Evolutionary conservation across 345 rosid species (phyloP).

Genomic region (Cardamine resedifolia): DNA sequence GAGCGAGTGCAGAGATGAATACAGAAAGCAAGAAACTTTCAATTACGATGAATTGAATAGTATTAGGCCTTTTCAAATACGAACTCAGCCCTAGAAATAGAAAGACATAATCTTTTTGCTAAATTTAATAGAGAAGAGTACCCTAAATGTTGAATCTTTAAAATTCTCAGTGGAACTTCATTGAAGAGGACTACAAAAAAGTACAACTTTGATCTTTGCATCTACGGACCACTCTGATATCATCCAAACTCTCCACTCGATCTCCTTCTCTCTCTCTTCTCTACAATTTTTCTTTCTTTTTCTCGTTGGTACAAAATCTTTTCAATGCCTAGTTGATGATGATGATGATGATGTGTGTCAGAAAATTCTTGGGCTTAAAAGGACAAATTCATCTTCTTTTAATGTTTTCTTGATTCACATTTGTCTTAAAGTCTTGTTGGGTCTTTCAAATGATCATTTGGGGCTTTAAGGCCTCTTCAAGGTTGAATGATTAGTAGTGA

Average conservation of each 20-base stretch:
- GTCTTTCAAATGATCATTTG: constrained; percentile 13
- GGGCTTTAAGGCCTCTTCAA: constrained; percentile 28
- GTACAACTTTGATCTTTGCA: constrained; percentile 24
- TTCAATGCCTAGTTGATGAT: constrained; percentile 35
- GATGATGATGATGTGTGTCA: constrained; percentile 31
- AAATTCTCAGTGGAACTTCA: constrained; percentile 18
- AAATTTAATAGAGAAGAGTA: constrained; percentile 12
- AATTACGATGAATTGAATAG: neutral
- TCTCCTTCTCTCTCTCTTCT: constrained; percentile 8
- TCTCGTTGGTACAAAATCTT: constrained; percentile 20
- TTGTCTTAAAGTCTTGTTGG: constrained; percentile 6
- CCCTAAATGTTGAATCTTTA: constrained; percentile 34
- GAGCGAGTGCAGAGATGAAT: constrained; percentile 5
- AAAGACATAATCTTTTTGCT: constrained; percentile 14
- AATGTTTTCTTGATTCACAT: neutral
- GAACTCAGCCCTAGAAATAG: constrained; percentile 29
- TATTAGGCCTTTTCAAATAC: neutral
- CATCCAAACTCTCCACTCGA: constrained; percentile 25
- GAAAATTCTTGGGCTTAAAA: constrained; percentile 20
- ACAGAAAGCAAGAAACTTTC: constrained; percentile 22
- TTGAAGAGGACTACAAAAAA: neutral
- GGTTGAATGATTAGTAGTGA: neutral
- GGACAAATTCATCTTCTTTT: neutral
- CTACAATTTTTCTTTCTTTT: neutral
- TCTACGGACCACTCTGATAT: constrained; percentile 26